Percentiles rank a stretch among this genome's conserved stretches.
These are phyloP conservation scores for Calamus simplicifolius DNA, from an alignment of 176 grass and related monocot genomes.

Conservation along the genomic window DNA sequence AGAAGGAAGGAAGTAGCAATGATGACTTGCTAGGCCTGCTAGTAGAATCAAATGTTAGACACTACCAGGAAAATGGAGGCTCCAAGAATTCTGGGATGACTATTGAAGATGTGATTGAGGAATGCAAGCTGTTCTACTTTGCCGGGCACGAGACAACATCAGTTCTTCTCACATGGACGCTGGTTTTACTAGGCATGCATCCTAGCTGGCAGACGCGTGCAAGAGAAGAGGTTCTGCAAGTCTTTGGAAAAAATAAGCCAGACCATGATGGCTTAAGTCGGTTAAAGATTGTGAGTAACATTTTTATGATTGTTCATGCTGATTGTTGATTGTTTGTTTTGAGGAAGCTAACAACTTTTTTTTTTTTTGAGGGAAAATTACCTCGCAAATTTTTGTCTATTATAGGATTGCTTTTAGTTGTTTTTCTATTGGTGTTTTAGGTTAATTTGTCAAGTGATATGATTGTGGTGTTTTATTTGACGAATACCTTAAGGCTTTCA, in stretches of 20 bases:
- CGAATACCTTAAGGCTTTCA: too few species aligned
- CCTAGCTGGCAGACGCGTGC: neutral
- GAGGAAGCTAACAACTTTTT: too few species aligned
- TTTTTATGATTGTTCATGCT: too few species aligned
- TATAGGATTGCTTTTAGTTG: too few species aligned
- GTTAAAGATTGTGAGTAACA: neutral
- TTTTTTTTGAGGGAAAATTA: too few species aligned
- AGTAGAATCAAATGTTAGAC: slow-evolving; percentile 39
- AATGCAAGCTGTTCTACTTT: slow-evolving; percentile 17
- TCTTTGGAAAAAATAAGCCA: slow-evolving; percentile 10
- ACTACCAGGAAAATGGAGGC: slow-evolving; percentile 7
- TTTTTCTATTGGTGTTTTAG: too few species aligned
- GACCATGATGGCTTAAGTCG: neutral
- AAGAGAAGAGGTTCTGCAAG: neutral
- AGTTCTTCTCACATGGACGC: slow-evolving; percentile 16
- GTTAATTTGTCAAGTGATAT: too few species aligned
- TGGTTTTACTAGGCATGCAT: slow-evolving; percentile 24
- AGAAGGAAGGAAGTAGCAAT: slow-evolving; percentile 10
- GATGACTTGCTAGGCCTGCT: slow-evolving; percentile 43
- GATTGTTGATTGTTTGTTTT: too few species aligned
- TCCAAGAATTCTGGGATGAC: slow-evolving; percentile 33
- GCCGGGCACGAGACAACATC: slow-evolving; percentile 22
- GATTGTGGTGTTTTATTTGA: too few species aligned
- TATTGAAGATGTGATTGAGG: slow-evolving; percentile 16
- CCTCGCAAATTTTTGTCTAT: too few species aligned